Percentiles rank a stretch among this genome's conserved stretches.
Conservation (phyloP, 1,139 yeast species). For the Diutina catenulata region DNA sequence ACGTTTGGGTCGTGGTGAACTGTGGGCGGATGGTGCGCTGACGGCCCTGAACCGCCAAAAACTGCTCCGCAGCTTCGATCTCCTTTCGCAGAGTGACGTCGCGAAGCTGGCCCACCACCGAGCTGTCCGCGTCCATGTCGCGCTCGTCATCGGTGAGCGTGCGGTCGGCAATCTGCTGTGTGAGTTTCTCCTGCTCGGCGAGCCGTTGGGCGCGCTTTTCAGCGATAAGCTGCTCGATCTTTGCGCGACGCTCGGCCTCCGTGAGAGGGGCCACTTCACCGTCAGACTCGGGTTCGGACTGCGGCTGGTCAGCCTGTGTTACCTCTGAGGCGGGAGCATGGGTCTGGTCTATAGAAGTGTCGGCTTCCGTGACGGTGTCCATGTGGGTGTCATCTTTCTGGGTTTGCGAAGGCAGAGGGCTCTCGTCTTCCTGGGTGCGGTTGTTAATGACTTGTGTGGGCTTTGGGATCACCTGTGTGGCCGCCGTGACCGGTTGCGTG, state of each 20-base stretch:
- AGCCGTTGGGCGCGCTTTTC: not conserved
- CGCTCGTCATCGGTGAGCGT: not conserved
- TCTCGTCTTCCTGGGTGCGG: no score
- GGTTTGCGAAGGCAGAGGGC: no score
- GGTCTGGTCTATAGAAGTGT: no score
- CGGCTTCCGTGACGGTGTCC: no score
- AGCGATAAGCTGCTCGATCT: not conserved
- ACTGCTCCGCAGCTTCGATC: not conserved
- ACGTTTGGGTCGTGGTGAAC: not conserved
- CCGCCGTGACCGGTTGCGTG: no score
- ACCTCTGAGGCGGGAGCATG: no score
- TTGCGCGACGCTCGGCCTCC: not conserved
- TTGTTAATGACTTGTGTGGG: no score
- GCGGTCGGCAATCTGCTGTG: not conserved
- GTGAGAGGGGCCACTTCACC: not conserved
- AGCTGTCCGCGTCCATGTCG: not conserved
- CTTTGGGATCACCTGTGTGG: no score
- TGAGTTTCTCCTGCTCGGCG: not conserved
- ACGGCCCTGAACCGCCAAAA: not conserved
- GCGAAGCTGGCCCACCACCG: not conserved
- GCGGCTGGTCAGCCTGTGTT: no score
- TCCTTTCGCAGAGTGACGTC: not conserved
- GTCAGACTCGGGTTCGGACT: not conserved
- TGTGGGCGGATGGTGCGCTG: not conserved
- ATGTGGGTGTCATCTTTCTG: no score